phyloP scores from a whole-genome alignment of 2,329 filamentous ascomycete genomes.

The Fusarium multiceps region DNA sequence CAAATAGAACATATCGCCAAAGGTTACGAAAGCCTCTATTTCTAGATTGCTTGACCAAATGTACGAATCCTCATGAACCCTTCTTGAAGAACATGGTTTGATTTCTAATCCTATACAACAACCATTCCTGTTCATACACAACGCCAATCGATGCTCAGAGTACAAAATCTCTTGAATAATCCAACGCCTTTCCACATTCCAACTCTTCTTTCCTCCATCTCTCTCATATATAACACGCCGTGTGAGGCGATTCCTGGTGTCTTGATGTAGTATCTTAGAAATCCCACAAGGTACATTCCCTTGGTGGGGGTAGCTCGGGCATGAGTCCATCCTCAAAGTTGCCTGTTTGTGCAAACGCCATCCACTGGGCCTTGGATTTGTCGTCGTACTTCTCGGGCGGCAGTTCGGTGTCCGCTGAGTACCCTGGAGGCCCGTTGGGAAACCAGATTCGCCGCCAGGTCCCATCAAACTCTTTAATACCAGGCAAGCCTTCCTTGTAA shows the following conservation, averaged over 20 bases:
- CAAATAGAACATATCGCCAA: neutral
- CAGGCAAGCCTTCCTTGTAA: slow-evolving; percentile 65
- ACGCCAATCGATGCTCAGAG: slow-evolving; percentile 36
- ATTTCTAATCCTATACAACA: slow-evolving; percentile 25
- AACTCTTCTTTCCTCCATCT: slow-evolving; percentile 10
- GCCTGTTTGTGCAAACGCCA: slow-evolving; percentile 71
- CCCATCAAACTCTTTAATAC: slow-evolving; percentile 63
- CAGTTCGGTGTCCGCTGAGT: slow-evolving; percentile 72
- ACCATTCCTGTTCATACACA: slow-evolving; percentile 15
- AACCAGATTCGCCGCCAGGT: slow-evolving; percentile 77
- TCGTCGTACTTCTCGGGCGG: slow-evolving; percentile 68
- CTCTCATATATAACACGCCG: slow-evolving; percentile 75
- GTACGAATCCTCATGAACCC: neutral
- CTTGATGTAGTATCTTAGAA: slow-evolving; percentile 59
- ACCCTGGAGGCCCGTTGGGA: slow-evolving; percentile 73
- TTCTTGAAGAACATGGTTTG: neutral
- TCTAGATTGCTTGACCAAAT: neutral
- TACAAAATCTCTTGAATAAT: slow-evolving; percentile 28
- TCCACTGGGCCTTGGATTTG: slow-evolving; percentile 71
- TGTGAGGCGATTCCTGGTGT: neutral
- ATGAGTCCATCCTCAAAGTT: slow-evolving; percentile 77
- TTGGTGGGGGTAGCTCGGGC: slow-evolving; percentile 80
- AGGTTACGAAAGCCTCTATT: neutral
- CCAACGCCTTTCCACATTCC: slow-evolving; percentile 29
- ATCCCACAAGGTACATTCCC: slow-evolving; percentile 80